Evolutionary conservation across 305 asterid species (phyloP), one percentile per base, ranked within the genome.

Genomic region (Fraxinus albicans): DNA sequence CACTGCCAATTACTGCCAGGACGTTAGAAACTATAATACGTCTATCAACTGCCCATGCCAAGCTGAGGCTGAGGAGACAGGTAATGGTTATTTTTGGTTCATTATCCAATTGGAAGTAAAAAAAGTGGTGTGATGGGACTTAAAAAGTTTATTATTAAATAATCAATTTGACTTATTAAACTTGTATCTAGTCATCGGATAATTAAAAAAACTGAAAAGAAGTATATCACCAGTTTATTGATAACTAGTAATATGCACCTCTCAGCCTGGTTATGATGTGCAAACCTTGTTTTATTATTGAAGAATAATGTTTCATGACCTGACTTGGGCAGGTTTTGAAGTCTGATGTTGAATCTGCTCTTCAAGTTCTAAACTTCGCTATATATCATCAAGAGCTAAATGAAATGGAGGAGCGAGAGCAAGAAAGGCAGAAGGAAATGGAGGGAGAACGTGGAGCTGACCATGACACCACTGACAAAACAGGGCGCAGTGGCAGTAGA

Each of bases 1-100:
- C 99, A 15, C 98, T 96, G 85, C 98, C 99, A 76, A 96, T 96
- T 79, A 95, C 99, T 47, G 99, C 99, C 72, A 93, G 99, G 89
- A 96, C 98, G 80, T 86, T 96, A 69, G 99, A 96, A 88, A 96
- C 98, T 70, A 96, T 96, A 31, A 96, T 96, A 76, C 95, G 97
- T 85, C 94, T 96, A 33, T 96, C 99, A 15, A 96, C 98, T 83
- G 98, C 99, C 79, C 99, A 96, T 87, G 98, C 99, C 81, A 96
- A 95, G 85, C 86, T 96, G 92, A 96, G 83, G 93, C 83, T 94
- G 89, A 91, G 95, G 79, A 92, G 91, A 90, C 94, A 95, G 99
- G 99, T 96, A 89, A 6, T 55, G 4, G 13, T 73, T 23, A 50
- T 78, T 83, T 19, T 75, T 15, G 35, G 9, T 84, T 63, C 7